phyloP scores from a whole-genome alignment of 495 filamentous ascomycete species.

The Penicillium samsonianum region DNA sequence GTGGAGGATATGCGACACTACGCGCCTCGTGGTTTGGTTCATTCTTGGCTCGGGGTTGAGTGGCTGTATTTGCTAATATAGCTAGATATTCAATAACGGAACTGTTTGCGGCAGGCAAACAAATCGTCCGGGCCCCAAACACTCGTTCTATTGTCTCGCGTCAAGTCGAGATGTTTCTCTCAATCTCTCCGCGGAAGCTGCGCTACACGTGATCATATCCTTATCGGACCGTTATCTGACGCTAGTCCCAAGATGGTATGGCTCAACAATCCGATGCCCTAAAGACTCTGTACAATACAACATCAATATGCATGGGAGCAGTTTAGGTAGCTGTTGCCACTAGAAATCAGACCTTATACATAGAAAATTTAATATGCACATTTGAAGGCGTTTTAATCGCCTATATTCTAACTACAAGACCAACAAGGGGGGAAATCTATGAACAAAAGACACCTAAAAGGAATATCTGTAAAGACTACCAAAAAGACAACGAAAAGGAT shows the following conservation, averaged over 20 bases:
- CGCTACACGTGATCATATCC: slow-evolving; percentile 34
- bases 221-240: slow-evolving; percentile 20
- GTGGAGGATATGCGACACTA: slow-evolving; percentile 33
- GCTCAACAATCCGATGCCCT: background rate
- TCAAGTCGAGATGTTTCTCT: slow-evolving; percentile 10
- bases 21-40: slow-evolving; percentile 38
- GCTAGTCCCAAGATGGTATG: slow-evolving; percentile 2
- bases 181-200: slow-evolving; percentile 33
- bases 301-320: background rate
- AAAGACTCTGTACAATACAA: background rate
- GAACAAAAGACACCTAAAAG: too few relatives aligned
- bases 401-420: too few relatives aligned
- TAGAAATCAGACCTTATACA: too few relatives aligned
- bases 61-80: background rate
- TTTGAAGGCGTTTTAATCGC: too few relatives aligned
- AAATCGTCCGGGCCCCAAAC: background rate
- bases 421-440: too few relatives aligned
- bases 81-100: too few relatives aligned
- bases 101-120: background rate
- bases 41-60: slow-evolving; percentile 20
- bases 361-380: too few relatives aligned
- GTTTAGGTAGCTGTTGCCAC: background rate
- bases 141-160: background rate
- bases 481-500: too few relatives aligned
- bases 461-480: too few relatives aligned